Percentiles rank a stretch among this genome's conserved stretches.
These are phyloP conservation scores for Coniella vitis DNA, from an alignment of 2,329 filamentous ascomycete species.

Conservation along the genomic window DNA sequence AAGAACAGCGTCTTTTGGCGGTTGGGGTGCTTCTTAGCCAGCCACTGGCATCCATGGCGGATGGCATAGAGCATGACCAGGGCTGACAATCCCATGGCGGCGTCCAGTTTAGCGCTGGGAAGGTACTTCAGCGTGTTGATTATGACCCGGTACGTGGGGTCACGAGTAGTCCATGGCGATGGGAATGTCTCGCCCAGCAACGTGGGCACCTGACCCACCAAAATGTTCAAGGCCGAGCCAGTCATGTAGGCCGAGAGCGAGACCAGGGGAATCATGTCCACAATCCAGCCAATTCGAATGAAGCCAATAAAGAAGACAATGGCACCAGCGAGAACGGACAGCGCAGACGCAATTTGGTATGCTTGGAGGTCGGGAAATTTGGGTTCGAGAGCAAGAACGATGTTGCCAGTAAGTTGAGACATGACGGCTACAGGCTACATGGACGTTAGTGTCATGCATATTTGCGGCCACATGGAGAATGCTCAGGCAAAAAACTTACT, in stretches of 20 bases:
- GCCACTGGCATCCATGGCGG: conserved; percentile 55
- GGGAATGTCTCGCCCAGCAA: conserved; percentile 74
- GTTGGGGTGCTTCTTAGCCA: conserved; percentile 62
- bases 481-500: conserved; percentile 41
- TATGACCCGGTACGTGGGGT: conserved; percentile 72
- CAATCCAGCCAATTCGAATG: conserved; percentile 76
- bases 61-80: conserved; percentile 72
- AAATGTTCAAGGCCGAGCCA: conserved; percentile 85
- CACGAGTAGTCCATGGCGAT: conserved; percentile 53
- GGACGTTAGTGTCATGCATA: conserved; percentile 16
- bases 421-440: conserved; percentile 86
- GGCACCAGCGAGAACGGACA: conserved; percentile 70
- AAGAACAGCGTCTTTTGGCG: conserved; percentile 80
- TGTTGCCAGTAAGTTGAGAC: conserved; percentile 81
- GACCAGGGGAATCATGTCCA: conserved; percentile 85
- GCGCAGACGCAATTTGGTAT: conserved; percentile 67
- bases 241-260: conserved; percentile 97
- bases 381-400: conserved; percentile 59
- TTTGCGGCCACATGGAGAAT: neutral
- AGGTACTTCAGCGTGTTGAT: conserved; percentile 76
- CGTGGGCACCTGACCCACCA: conserved; percentile 71
- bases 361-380: conserved; percentile 50
- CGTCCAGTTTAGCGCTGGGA: conserved; percentile 62
- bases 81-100: conserved; percentile 81
- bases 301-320: conserved; percentile 77